phyloP scores from a whole-genome alignment of 257 asterid species.

The Petunia secreta region DNA sequence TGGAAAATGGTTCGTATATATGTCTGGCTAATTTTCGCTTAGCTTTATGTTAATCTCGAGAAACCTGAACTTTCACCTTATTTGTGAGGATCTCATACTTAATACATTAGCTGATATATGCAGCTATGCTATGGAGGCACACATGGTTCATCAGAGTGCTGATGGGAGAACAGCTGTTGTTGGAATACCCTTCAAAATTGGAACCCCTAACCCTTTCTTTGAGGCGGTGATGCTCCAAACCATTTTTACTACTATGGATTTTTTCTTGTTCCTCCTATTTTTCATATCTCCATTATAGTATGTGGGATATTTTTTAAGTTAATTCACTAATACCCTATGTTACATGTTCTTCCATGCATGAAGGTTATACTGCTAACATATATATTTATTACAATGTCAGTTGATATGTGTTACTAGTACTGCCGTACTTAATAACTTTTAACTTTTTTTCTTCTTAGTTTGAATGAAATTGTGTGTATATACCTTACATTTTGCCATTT shows the following conservation, averaged over 20 bases:
- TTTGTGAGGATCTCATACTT: background rate
- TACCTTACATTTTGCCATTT: background rate
- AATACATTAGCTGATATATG: conserved; percentile 5
- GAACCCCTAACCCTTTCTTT: conserved; percentile 61
- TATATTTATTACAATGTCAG: too few relatives aligned
- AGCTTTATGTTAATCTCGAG: too few relatives aligned
- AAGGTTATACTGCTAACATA: too few relatives aligned
- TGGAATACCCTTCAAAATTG: conserved; percentile 59
- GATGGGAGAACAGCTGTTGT: conserved; percentile 52
- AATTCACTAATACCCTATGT: too few relatives aligned
- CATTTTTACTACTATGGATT: too few relatives aligned
- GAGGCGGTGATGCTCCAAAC: conserved; percentile 33
- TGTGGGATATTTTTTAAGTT: too few relatives aligned
- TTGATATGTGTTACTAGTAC: too few relatives aligned
- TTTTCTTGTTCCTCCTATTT: too few relatives aligned
- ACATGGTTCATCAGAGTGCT: conserved; percentile 63
- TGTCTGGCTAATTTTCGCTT: too few relatives aligned
- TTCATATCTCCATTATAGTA: too few relatives aligned
- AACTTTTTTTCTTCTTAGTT: background rate
- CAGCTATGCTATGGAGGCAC: conserved; percentile 67
- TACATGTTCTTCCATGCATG: background rate
- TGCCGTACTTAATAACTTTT: too few relatives aligned
- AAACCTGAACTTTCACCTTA: background rate
- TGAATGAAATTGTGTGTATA: background rate
- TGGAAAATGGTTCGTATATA: conserved; percentile 47